Base-by-base conservation (phyloP, 1,284 basidiomycete genomes). In the Marasmius sp. region DNA sequence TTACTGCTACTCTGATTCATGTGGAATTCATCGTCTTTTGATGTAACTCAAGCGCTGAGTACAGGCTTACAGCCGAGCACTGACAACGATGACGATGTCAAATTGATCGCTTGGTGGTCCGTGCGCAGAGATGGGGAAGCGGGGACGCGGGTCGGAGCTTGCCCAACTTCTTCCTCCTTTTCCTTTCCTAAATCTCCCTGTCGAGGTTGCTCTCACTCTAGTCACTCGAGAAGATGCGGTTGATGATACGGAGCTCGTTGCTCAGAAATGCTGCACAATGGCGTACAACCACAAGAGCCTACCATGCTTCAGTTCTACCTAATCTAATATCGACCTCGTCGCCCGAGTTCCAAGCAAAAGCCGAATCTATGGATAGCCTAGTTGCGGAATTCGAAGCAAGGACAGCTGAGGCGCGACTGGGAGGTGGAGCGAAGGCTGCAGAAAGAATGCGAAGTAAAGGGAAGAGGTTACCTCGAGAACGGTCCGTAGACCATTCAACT, bases 391-490 rank as follows among this genome's bases (percentile, higher is more conserved):
- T 92, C 6, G 86, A 90, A 61, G 69, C 72, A 7, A 91, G 85
- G 71, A 75, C 85, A 57, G 80, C 84, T 0, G 71, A 74, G 11
- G 85, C 84, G 58, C 81, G 88, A 65, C 76, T 80, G 54, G 91
- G 91, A 33, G 85, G 89, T 64, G 84, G 87, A 43, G 59, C 79
- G 49, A 92, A 89, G 72, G 91, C 92, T 43, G 83, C 87, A 55
- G 88, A 92, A 69, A 85, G 89, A 60, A 92, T 94, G 85, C 80
- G 84, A 67, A 87, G 82, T 62, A 88, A 87, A 68, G 92, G 92
- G 8, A 97, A 97, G 81, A 86, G 89, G 71, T 77, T 94, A n/a
- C 92, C 92, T 37, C 82, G 95, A 69, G 93, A 96, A 79, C 82
- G 94, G 93, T 94, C 59, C 60, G 75, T 70, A 43, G 36, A 9